Base-by-base conservation (phyloP, 768 basidiomycete genomes). In the Hericium rajendrae region DNA sequence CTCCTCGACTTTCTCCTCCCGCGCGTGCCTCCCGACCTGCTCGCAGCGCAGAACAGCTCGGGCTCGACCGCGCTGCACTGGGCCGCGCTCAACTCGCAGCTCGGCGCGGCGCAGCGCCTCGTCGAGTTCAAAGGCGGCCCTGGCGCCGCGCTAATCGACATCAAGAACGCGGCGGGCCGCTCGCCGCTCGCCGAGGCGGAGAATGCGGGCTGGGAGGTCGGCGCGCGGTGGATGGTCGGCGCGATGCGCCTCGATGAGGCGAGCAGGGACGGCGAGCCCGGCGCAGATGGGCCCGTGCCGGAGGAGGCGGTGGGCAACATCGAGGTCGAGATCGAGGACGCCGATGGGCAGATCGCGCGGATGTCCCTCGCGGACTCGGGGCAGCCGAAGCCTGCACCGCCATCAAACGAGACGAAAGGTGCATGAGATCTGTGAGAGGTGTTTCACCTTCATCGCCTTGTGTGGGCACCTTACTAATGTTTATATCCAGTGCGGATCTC, bases 31-130 rank as follows among this genome's bases (percentile, higher is more conserved):
- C 68, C 85, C 11, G 68, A 77, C 2, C 70, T 91, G 6, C 66
- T 93, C 20, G 72, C 82, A 2, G 72, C 75, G 0, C 80, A 79
- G 58, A 97, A 97, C 66, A 69, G 68, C 28, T 77, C 88, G 0
- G 78, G 83, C 53, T 94, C 94, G 24, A 94, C 90, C 2, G 79
- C 94, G 6, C 71, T 97, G 6, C 94, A 97, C 66, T 97, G 94
- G 94, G 93, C 94, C 0, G 82, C 88, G 2, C 69, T 93, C 41
- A 97, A 97, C 69, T 74, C 78, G 2, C 94, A 94, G 63, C 79
- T 95, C 3, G 67, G 70, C 6, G 67, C 84, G 50, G 76, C 79
- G 1, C 77, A 84, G 67, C 75, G 73, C 38, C 79, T 92, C 32
- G 80, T 91, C 11, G 69, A 75, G 53, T 78, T 76, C 61, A 72